phyloP scores from a whole-genome alignment of 2,329 filamentous ascomycete species.

The Aspergillus terreus region DNA sequence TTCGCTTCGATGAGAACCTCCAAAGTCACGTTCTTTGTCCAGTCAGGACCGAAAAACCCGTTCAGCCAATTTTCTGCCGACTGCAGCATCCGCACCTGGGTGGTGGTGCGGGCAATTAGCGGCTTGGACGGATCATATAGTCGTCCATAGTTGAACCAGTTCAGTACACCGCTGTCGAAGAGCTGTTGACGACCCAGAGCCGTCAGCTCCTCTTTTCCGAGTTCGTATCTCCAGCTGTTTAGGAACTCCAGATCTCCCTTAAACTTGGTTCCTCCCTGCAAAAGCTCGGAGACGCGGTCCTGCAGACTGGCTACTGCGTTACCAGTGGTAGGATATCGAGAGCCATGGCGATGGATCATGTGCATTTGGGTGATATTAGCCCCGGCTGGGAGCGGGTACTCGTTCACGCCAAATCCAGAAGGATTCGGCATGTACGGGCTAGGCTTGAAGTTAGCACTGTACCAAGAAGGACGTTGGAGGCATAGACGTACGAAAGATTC shows the following conservation, averaged over 20 bases:
- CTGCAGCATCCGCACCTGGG: conserved; percentile 53
- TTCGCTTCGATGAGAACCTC: neutral
- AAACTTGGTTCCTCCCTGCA: conserved; percentile 30
- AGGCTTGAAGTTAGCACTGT: neutral
- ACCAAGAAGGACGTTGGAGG: neutral
- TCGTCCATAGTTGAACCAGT: conserved; percentile 48
- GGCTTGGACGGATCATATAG: conserved; percentile 46
- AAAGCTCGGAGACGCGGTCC: conserved; percentile 43
- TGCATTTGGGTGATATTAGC: conserved; percentile 56
- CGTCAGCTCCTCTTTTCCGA: conserved; percentile 45
- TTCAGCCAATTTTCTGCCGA: conserved; percentile 45
- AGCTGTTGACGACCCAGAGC: conserved; percentile 47
- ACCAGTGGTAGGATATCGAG: conserved; percentile 48
- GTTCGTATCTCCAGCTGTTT: conserved; percentile 49
- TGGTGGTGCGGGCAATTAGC: conserved; percentile 52
- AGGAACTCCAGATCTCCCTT: conserved; percentile 51
- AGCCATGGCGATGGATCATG: conserved; percentile 52
- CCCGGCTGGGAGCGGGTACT: conserved; percentile 22
- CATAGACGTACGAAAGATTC: neutral
- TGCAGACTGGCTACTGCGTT: conserved; percentile 29
- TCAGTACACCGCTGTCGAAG: conserved; percentile 51
- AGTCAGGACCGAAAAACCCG: conserved; percentile 35
- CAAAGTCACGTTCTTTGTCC: neutral
- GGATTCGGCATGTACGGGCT: neutral
- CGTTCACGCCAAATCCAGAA: neutral